Base-by-base conservation (phyloP, 148 eudicot species). In the Heliosperma pusillum region DNA sequence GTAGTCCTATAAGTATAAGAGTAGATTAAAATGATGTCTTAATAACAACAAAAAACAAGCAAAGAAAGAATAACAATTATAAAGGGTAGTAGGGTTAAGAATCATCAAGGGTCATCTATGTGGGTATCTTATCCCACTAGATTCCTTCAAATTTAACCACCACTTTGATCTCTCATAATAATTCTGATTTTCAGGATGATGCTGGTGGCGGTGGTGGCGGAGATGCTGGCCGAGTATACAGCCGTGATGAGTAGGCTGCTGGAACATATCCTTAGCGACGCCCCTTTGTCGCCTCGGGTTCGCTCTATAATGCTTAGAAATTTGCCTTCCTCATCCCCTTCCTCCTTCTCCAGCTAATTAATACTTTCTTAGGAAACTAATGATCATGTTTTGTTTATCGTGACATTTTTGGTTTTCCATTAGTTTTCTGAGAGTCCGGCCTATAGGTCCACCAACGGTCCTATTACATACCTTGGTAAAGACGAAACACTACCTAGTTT, bases 141-240 rank as follows among this genome's bases (percentile, higher is more conserved):
- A 57, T 57, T 57, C 60, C 60, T 57, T 20, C 60, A 17, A 40
- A 40, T 40, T 7, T 42, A 7, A 42, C 9, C n/a, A n/a, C n/a
- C n/a, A n/a, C n/a, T n/a, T n/a, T n/a, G n/a, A n/a, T n/a, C n/a
- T 5, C 2, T 42, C 45, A 42, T 40, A 3, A 40, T 40, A 40
- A 40, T 40, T 40, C 44, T 3, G 3, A 40, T 40, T 3, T 40
- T 47, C 53, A 59, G 63, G 80, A 89, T 89, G 93, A 75, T 89
- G 83, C 66, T 82, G 83, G 93, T 87, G 84, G 82, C 90, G n/a
- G 65, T 72, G 17, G 60, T 87, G 76, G 88, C 90, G 68, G 89
- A 85, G 87, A 75, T 89, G 80, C 52, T 89, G 80, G 93, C 81
- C 79, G 90, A 85, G 76, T 89, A 87, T 90, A 86, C 90, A 45